Evolutionary conservation across 75 land plant genomes (phyloP), one percentile per base, ranked within the genome.

Genomic region (Larix kaempferi): DNA sequence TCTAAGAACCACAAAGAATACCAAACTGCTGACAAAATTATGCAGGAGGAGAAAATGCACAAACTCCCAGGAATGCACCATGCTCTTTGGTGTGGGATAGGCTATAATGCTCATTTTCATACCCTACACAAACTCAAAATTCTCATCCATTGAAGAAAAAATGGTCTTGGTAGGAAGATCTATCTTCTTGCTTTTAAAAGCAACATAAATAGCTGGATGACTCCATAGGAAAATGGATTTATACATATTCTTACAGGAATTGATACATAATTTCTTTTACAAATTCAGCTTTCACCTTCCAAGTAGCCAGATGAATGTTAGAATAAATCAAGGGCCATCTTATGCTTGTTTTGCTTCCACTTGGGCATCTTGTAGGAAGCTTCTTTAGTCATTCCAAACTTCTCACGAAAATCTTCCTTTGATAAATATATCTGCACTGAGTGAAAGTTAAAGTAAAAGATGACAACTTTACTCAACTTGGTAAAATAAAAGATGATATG

Each of bases 331-430:
- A 88, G 88, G 33, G 86, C 71, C 74, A 78, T 78, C 80, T 93
- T 93, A 27, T 84, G 84, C 79, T 91, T 91, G 74, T 91, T 86
- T 72, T 91, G 94, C 85, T 78, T 91, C 96, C 96, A 93, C 76
- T 88, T 89, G 10, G 94, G 89, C n/a, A 93, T 75, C 79, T 84
- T 82, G 73, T 80, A 87, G 80, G 91, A 91, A 22, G 84, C 83
- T 6, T 57, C 77, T 71, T 78, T 86, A 12, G 86, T 76, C 96
- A 93, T 89, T 64, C 90, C 90, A 80, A 93, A 89, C 75, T 82
- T 91, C 66, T 84, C 86, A 73, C 84, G 59, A 74, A 93, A 93
- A 29, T 93, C 96, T 62, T 76, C 86, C 1, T 52, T 23, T 3
- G 94, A 91, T 49, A 93, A 60, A 54, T 93, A 93, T 52, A 84